Percentiles rank a stretch among this genome's conserved stretches.
Evolutionary conservation across 2,329 filamentous ascomycete species (phyloP).

Genomic region (Graphiopsis chlorocephala): DNA sequence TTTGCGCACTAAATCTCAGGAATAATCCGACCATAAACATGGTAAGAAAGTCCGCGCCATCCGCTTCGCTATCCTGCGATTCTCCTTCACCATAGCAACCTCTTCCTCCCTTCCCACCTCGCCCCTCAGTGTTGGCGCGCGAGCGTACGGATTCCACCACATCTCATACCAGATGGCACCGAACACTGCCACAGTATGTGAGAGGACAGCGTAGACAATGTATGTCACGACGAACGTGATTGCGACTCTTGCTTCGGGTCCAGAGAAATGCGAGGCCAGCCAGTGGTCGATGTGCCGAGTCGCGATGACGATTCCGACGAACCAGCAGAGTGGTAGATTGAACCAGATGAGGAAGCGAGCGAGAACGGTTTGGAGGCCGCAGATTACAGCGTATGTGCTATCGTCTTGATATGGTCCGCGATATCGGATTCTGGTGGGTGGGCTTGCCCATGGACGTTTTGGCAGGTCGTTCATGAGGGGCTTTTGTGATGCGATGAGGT

Average conservation of each 20-base stretch:
- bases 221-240: background rate
- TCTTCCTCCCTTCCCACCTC: slow-evolving; percentile 4
- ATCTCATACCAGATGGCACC: background rate
- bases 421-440: background rate
- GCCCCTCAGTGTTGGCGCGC: slow-evolving; percentile 3
- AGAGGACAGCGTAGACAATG: background rate
- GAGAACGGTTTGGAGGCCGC: background rate
- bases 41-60: background rate
- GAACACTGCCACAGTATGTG: slow-evolving; percentile 3
- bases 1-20: background rate
- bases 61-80: background rate
- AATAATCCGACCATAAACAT: background rate
- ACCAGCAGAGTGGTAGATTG: slow-evolving; percentile 8
- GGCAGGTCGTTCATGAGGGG: background rate
- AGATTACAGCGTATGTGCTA: background rate
- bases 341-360: slow-evolving; percentile 13
- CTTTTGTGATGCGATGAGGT: background rate
- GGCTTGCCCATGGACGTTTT: background rate
- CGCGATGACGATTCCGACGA: background rate
- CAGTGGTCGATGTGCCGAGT: background rate
- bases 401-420: slow-evolving; percentile 4
- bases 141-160: slow-evolving; percentile 13
- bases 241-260: background rate
- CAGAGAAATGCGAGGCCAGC: background rate
- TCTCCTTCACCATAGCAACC: slow-evolving; percentile 2